Base-by-base conservation (phyloP, 2,329 filamentous ascomycete species). In the Colletotrichum sp. region DNA sequence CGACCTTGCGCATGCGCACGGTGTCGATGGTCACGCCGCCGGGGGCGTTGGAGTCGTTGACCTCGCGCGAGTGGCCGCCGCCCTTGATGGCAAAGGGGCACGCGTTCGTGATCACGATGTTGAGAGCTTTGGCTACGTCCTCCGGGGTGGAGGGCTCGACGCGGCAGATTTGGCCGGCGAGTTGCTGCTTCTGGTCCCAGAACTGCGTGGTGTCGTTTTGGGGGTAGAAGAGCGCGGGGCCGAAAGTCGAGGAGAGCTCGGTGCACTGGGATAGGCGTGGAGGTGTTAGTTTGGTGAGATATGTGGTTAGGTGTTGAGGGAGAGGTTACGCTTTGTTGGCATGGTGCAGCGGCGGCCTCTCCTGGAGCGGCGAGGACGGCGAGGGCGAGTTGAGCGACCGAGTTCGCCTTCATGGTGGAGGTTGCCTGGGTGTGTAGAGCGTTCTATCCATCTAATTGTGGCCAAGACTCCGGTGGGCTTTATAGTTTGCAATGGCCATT, bases 91-190 rank as follows among this genome's bases (percentile, higher is more conserved):
- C 44, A 0, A 49, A 49, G n/a, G n/a, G 44, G 10, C 44, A 49
- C 3, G 44, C 44, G 44, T 21, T 49, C 44, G n/a, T 21, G 44
- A 49, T 49, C n/a, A 49, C n/a, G n/a, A 49, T 49, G 44, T 0
- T 3, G 44, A 21, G 44, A 0, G 16, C 10, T 1, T n/a, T 49
- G n/a, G 18, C n/a, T 0, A 49, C 44, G 44, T 49, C 44, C 0
- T 21, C 44, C 10, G 44, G n/a, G n/a, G 44, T 8, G 44, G 44
- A 49, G 3, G 44, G 44, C 44, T 49, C 44, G n/a, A 49, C 44
- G 44, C 44, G 44, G 44, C 44, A 49, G 44, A 21, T 49, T 49
- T 49, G 44, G n/a, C 44, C 44, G 44, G 44, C 44, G n/a, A 49
- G 44, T 21, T 49, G 44, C n/a, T 49, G 44, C 44, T 49, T 49